Evolutionary conservation across 257 asterid genomes (phyloP).

Genomic region (Solanum bukasovii): DNA sequence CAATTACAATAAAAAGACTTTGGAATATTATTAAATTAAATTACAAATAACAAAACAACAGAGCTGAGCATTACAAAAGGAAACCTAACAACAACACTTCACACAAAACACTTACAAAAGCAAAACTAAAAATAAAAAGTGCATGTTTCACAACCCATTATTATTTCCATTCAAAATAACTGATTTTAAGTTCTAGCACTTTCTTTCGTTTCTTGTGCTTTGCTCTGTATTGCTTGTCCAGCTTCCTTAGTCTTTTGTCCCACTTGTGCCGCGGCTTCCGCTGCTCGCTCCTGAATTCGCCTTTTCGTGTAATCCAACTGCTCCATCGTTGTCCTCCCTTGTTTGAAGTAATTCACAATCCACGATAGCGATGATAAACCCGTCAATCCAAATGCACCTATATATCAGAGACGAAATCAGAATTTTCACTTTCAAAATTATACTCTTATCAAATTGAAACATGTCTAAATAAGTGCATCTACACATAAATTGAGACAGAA

Average conservation of each 20-base stretch:
- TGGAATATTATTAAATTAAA: not conserved
- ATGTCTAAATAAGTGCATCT: too few relatives aligned
- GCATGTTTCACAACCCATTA: not conserved
- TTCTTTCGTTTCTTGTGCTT: not conserved
- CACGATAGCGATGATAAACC: slow-evolving; percentile 9
- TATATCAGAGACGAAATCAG: not conserved
- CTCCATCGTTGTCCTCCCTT: not conserved
- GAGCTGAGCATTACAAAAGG: not conserved
- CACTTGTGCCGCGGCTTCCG: not conserved
- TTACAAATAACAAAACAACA: not conserved
- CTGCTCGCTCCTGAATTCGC: slow-evolving; percentile 1
- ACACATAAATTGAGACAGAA: not conserved
- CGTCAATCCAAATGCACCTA: slow-evolving; percentile 11
- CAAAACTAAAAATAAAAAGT: not conserved
- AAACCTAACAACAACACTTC: not conserved
- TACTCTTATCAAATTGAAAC: too few relatives aligned
- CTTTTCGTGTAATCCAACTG: not conserved
- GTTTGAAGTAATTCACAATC: slow-evolving; percentile 1
- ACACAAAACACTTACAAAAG: not conserved
- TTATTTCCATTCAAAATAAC: not conserved
- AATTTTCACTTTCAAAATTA: not conserved
- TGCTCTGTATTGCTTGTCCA: not conserved
- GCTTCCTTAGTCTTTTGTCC: not conserved
- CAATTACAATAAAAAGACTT: not conserved
- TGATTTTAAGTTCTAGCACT: not conserved